Percentiles rank a stretch among this genome's conserved stretches.
These are phyloP conservation scores for Fraxinus angustifolia DNA, from an alignment of 305 asterid species.

Conservation along the genomic window DNA sequence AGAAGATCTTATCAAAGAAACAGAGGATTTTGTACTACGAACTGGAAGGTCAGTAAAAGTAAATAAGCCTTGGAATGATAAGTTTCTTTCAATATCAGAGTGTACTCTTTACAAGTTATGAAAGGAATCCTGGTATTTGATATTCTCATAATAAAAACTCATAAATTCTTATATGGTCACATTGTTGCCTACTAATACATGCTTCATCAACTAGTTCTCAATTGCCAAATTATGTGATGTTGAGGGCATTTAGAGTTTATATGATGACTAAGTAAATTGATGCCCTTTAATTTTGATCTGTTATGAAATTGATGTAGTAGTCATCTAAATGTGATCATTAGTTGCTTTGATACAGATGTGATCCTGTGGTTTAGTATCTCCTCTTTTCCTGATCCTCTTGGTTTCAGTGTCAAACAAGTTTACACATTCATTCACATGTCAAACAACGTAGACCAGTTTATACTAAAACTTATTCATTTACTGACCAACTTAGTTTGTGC, in stretches of 20 bases:
- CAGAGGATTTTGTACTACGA: slow-evolving; percentile 94
- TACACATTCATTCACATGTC: background rate
- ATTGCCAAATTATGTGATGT: background rate
- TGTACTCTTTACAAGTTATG: background rate
- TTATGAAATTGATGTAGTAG: background rate
- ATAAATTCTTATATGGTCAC: background rate
- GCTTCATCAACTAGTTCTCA: background rate
- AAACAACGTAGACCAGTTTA: background rate
- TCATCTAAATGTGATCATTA: background rate
- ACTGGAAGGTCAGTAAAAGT: slow-evolving; percentile 79
- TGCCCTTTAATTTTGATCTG: background rate
- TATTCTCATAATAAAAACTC: background rate
- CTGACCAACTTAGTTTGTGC: background rate
- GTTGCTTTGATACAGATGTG: background rate
- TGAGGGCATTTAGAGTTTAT: background rate
- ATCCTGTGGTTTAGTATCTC: background rate
- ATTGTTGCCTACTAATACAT: background rate
- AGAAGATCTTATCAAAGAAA: slow-evolving; percentile 93
- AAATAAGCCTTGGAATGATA: slow-evolving; percentile 5
- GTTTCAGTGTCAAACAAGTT: background rate
- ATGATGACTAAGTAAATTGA: background rate
- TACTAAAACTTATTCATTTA: background rate
- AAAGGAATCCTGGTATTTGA: background rate
- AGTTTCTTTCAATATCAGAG: background rate
- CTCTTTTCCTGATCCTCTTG: background rate